phyloP scores from a whole-genome alignment of 345 rosid genomes.

The Camelina laxa region DNA sequence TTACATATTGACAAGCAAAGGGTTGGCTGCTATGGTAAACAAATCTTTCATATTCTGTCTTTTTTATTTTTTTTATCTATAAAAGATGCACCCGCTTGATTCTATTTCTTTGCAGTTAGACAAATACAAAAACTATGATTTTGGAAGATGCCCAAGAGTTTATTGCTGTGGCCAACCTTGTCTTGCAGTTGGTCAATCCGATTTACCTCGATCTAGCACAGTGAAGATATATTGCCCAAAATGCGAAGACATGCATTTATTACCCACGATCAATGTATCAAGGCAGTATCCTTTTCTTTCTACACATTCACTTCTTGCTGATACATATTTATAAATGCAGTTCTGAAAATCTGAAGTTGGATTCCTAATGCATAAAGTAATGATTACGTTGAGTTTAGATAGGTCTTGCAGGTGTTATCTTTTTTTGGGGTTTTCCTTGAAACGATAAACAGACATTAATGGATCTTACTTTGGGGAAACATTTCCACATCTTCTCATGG shows the following conservation, averaged over 20 bases:
- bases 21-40: conserved; percentile 91
- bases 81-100: conserved; percentile 17
- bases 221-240: conserved; percentile 89
- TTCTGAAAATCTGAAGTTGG: conserved; percentile 3
- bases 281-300: conserved; percentile 81
- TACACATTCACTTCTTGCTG: conserved; percentile 3
- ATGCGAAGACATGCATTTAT: conserved; percentile 86
- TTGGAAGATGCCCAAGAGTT: conserved; percentile 98
- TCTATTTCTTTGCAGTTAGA: conserved; percentile 60
- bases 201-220: conserved; percentile 86
- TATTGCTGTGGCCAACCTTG: conserved; percentile 96
- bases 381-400: background rate
- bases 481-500: conserved; percentile 87
- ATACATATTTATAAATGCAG: conserved; percentile 4
- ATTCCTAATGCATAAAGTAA: background rate
- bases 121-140: conserved; percentile 90
- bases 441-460: conserved; percentile 69
- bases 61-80: background rate
- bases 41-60: background rate
- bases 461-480: conserved; percentile 97
- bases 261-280: conserved; percentile 94
- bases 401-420: conserved; percentile 15
- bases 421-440: conserved; percentile 50
- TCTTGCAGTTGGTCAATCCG: conserved; percentile 93
- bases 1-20: conserved; percentile 88